These are phyloP conservation scores for Saksenaea oblongispora DNA, from an alignment of 371 early-diverging fungal species.

Conservation along the genomic window DNA sequence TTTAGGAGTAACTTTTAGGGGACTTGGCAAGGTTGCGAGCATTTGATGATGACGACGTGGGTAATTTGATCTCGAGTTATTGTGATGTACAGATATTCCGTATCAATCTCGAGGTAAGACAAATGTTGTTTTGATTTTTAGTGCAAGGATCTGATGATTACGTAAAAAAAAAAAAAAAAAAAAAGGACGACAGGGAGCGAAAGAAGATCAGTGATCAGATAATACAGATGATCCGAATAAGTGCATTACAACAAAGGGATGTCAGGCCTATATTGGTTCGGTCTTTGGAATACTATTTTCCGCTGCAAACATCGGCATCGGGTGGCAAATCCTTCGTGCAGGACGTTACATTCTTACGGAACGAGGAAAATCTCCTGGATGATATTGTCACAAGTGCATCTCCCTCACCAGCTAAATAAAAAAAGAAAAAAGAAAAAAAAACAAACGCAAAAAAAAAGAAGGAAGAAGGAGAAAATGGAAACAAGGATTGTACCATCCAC, in stretches of 20 bases:
- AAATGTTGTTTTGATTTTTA: background rate
- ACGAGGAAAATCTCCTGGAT: background rate
- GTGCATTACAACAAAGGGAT: constrained; percentile 14
- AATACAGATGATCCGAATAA: constrained; percentile 5
- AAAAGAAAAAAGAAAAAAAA: background rate
- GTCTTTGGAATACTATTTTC: constrained; percentile 11
- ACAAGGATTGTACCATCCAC: background rate
- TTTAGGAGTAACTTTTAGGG: constrained; percentile 12
- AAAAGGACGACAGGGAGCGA: constrained; percentile 1
- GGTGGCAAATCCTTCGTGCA: background rate
- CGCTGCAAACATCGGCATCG: background rate
- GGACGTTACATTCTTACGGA: background rate
- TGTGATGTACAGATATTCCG: constrained; percentile 21
- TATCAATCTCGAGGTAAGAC: constrained; percentile 24
- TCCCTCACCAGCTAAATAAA: background rate
- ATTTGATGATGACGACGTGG: constrained; percentile 17
- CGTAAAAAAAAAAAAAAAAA: background rate
- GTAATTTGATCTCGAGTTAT: background rate
- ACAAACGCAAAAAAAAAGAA: too few relatives aligned
- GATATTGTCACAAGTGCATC: background rate
- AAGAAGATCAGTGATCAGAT: constrained; percentile 10
- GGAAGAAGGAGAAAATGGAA: background rate
- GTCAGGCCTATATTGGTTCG: constrained; percentile 6
- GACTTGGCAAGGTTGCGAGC: constrained; percentile 17
- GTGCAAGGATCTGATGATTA: background rate